Evolutionary conservation across 1,139 yeast species (phyloP), one percentile per base, ranked within the genome.

Genomic region (Candida buenavistaensis): DNA sequence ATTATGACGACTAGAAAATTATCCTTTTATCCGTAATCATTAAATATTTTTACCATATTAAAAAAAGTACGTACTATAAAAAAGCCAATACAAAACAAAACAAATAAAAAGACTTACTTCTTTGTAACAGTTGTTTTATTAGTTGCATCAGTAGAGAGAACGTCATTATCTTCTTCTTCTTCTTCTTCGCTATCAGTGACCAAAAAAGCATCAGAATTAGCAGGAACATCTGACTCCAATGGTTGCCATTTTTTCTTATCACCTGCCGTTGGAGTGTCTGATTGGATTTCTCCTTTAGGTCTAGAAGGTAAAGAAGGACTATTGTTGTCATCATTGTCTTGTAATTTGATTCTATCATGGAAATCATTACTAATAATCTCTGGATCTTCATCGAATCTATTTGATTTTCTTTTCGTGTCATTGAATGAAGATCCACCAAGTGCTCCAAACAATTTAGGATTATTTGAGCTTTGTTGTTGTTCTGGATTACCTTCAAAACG

Each of bases 181-280:
- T 82, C 89, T 38, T 82, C 90, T 46, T 85, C 94, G 52, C 84
- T 78, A 49, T 84, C 92, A 35, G 85, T 86, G 28, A 85, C 84
- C 51, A 82, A 71, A 54, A 85, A 85, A 1, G 89, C 86, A 50
- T 82, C 90, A 35, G 80, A 75, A 41, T 72, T 77, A 23, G 72
- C 80, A 2, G 86, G 82, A 15, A 34, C 28, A 15, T 37, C 39
- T n/a, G 73, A 57, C 39, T 68, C 63, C 41, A 81, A 64, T 2
- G 84, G 82, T 52, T 79, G 81, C 86, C 86, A 80, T 48, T 78
- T 76, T 50, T 65, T 55, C 5, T 47, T 52, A 45, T 41, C 36
- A 14, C 22, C 22, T 13, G 26, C 15, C 6, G 35, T 24, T 10
- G 34, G 37, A 5, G 43, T 32, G 15, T 31, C 41, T 6, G 36